Conservation (phyloP, 345 rosid genomes). For the Cardamine occulta region DNA sequence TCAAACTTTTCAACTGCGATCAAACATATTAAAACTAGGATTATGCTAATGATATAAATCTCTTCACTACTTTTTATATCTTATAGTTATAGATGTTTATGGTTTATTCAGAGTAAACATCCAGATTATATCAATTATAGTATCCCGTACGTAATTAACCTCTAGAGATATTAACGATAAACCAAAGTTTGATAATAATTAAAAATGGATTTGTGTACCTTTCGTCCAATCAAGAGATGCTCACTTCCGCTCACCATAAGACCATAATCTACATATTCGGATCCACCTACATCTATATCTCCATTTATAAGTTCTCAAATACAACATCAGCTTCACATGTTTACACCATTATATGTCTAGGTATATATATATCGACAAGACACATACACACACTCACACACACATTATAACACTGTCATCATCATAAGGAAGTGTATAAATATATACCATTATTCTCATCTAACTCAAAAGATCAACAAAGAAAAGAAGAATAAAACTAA, state of each 20-base stretch:
- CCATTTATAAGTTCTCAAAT: slow-evolving; percentile 15
- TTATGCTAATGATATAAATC: neutral
- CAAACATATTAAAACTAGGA: neutral
- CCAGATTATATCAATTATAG: neutral
- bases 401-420: neutral
- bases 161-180: neutral
- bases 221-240: slow-evolving; percentile 33
- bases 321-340: slow-evolving; percentile 11
- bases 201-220: slow-evolving; percentile 27
- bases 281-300: slow-evolving; percentile 35
- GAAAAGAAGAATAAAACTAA: neutral
- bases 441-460: neutral
- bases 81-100: no score
- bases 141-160: neutral
- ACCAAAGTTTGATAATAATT: neutral
- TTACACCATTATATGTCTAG: neutral
- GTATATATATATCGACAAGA: neutral
- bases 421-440: neutral
- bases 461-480: slow-evolving; percentile 1
- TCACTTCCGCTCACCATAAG: slow-evolving; percentile 28
- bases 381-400: neutral
- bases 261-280: slow-evolving; percentile 24
- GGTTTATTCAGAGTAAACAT: no score
- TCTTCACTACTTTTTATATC: no score
- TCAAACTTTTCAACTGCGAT: slow-evolving; percentile 17